A percentile compares a stretch with the other conserved stretches of the same genome.
Conservation (phyloP, 768 basidiomycete genomes). For the Boletus reticulatus region DNA sequence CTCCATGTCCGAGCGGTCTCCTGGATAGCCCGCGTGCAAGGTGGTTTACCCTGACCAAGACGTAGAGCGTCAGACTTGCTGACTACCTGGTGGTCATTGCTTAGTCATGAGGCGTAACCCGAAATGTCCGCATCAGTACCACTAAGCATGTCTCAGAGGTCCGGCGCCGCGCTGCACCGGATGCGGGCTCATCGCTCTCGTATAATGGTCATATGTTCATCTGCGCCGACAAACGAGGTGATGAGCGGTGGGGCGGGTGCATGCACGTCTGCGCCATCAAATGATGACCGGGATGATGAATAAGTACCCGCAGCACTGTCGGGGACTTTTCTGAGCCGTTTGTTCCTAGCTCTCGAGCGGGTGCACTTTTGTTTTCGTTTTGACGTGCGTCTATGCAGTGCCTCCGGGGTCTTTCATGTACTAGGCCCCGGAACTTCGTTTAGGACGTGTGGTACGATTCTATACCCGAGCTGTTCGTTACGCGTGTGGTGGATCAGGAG, state of each 20-base stretch:
- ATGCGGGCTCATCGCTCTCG: conserved; percentile 69
- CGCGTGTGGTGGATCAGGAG: conserved; percentile 61
- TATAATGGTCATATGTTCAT: conserved; percentile 61
- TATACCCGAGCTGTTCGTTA: conserved; percentile 70
- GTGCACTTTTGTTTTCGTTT: conserved; percentile 68
- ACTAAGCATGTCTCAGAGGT: too few relatives aligned
- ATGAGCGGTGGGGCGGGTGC: conserved; percentile 34
- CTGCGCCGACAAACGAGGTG: conserved; percentile 48
- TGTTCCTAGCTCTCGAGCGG: conserved; percentile 55
- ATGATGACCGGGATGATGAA: conserved; percentile 82
- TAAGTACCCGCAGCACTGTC: conserved; percentile 10
- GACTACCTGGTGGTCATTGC: conserved; percentile 29
- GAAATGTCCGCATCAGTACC: too few relatives aligned
- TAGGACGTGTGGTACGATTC: conserved; percentile 80
- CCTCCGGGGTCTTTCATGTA: conserved; percentile 31
- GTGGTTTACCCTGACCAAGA: conserved; percentile 10
- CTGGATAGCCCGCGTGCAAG: conserved; percentile 47
- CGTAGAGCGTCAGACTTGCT: background rate
- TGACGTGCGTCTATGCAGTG: conserved; percentile 49
- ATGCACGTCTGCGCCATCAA: conserved; percentile 47
- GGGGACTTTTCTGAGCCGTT: background rate
- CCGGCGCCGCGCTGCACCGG: background rate
- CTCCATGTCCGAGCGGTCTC: conserved; percentile 55
- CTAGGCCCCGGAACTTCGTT: conserved; percentile 42
- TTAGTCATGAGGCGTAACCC: conserved; percentile 48